A percentile compares a stretch with the other conserved stretches of the same genome.
These are phyloP conservation scores for Priceomyces melissophilus DNA, from an alignment of 805 yeast species.

Conservation along the genomic window DNA sequence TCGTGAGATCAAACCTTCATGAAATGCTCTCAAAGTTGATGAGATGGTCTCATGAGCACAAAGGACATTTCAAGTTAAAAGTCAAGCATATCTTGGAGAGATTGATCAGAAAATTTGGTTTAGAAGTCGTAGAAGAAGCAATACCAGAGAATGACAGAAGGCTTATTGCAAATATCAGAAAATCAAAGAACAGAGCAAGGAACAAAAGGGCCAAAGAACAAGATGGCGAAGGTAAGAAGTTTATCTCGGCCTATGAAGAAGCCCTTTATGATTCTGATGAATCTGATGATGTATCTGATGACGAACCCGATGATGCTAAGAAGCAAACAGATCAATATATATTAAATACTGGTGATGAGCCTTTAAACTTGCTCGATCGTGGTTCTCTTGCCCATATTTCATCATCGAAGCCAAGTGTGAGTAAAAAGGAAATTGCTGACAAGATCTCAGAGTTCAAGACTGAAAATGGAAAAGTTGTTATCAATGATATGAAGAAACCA, in stretches of 20 bases:
- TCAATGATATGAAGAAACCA: constrained; percentile 54
- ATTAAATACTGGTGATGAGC: constrained; percentile 69
- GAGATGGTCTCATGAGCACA: constrained; percentile 94
- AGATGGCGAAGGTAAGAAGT: constrained; percentile 38
- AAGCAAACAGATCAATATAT: constrained; percentile 58
- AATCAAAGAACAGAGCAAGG: constrained; percentile 79
- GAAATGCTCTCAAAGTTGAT: constrained; percentile 68
- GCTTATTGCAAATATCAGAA: constrained; percentile 79
- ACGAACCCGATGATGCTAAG: constrained; percentile 38
- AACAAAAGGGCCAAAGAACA: constrained; percentile 52
- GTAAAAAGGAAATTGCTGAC: constrained; percentile 39
- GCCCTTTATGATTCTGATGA: constrained; percentile 75
- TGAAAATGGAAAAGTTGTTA: constrained; percentile 65
- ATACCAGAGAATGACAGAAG: constrained; percentile 92
- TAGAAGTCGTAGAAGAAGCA: constrained; percentile 70
- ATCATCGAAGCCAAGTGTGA: constrained; percentile 71
- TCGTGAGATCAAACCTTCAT: constrained; percentile 62
- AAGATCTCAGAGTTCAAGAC: constrained; percentile 44
- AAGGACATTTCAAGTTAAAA: constrained; percentile 89
- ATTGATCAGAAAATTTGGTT: constrained; percentile 85
- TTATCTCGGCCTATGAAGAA: constrained; percentile 86
- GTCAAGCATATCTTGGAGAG: constrained; percentile 93
- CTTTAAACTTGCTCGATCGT: constrained; percentile 85
- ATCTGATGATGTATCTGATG: constrained; percentile 57
- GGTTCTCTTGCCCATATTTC: constrained; percentile 84